Evolutionary conservation across 2,329 filamentous ascomycete genomes (phyloP), one percentile per base, ranked within the genome.

Genomic region (Lachnellula subtilissima): DNA sequence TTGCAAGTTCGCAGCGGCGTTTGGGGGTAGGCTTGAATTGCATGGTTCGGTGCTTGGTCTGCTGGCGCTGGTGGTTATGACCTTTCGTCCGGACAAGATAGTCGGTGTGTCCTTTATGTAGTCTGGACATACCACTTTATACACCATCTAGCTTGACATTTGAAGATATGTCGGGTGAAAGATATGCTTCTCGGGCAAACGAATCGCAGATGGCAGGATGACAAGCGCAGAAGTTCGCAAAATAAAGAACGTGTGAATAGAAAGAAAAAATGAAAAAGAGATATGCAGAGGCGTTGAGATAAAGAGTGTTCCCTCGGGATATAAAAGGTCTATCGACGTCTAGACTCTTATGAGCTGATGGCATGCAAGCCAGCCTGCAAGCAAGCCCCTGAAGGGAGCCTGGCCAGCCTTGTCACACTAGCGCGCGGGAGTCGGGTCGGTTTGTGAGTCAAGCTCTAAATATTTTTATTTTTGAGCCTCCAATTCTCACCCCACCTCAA

Each of bases 251-350:
- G 53, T 35, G n/a, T 23, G 25, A 25, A 15, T 32, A 32, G 28
- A 12, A 32, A 9, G 28, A 32, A 32, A 2, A 32, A 4, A 32
- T 32, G 28, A 32, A 32, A 28, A 11, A 4, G 9, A 32, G 28
- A 32, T 9, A 32, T 32, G 28, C 28, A 32, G 28, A 9, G 28
- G 12, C 28, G 28, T 32, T 9, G 28, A 32, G 9, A 32, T 32
- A 32, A 32, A 12, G 9, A 32, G 17, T 52, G 15, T 2, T 15
- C 17, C 15, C 15, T n/a, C 17, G 39, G 25, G 32, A 15, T 47
- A 25, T 39, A 37, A 43, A n/a, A n/a, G 37, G 36, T 36, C 50
- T 35, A 47, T 53, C 8, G 54, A 42, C 22, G 49, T 52, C 49
- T 52, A 43, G 54, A 23, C 45, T 19, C 12, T 23, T 46, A 14